Evolutionary conservation across 179 eudicot species (phyloP).

Genomic region (Beta lomatogona): DNA sequence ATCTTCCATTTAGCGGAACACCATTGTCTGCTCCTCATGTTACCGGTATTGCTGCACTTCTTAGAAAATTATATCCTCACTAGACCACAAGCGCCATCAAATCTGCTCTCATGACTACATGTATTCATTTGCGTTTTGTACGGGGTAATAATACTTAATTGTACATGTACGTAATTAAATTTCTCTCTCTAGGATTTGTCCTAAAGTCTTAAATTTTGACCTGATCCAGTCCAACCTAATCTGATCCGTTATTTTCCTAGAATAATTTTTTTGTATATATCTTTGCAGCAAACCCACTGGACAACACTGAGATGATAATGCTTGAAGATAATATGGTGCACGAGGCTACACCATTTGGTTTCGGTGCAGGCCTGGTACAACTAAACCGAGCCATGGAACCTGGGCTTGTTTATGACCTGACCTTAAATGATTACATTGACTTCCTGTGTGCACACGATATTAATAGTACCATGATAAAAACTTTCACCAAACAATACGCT

Average conservation of each 20-base stretch:
- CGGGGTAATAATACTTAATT: too few relatives aligned
- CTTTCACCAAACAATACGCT: neutral
- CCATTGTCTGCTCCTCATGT: slow-evolving; percentile 24
- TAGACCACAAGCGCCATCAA: neutral
- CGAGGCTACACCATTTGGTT: slow-evolving; percentile 39
- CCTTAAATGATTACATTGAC: slow-evolving; percentile 26
- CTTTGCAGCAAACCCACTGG: slow-evolving; percentile 21
- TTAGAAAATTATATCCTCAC: neutral
- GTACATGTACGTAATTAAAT: too few relatives aligned
- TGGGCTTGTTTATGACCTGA: slow-evolving; percentile 28
- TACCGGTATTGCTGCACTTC: neutral
- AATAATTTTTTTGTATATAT: too few relatives aligned
- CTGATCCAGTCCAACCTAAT: too few relatives aligned
- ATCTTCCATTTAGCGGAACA: slow-evolving; percentile 5
- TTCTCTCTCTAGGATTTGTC: too few relatives aligned
- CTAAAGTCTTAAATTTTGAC: too few relatives aligned
- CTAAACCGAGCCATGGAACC: neutral
- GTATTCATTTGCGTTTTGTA: neutral
- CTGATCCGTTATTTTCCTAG: too few relatives aligned
- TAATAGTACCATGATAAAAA: neutral
- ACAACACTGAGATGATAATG: slow-evolving; percentile 20
- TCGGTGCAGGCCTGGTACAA: slow-evolving; percentile 37
- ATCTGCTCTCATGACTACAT: neutral
- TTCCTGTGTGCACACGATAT: slow-evolving; percentile 29
- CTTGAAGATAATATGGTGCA: slow-evolving; percentile 8